Conservation (phyloP, 441 rosid species). For the Codiaeum variegatum region DNA sequence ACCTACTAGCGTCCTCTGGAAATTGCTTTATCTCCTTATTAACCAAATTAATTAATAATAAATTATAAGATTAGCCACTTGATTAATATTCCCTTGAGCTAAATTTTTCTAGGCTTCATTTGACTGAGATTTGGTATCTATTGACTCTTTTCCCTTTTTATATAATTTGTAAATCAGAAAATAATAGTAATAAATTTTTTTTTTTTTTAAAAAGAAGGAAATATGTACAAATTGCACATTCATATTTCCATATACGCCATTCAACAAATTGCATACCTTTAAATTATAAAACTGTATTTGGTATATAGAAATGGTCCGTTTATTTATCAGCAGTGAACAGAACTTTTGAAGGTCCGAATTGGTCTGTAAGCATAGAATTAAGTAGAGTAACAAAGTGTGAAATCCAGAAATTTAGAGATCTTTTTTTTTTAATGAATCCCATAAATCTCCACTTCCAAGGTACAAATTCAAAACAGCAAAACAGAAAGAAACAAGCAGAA, state of each 20-base stretch:
- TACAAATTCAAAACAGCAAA: neutral
- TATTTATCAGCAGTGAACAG: too few relatives aligned
- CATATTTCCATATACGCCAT: neutral
- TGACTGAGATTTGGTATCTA: constrained; percentile 2
- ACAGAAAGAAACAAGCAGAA: too few relatives aligned
- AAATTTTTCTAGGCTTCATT: neutral
- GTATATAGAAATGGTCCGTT: too few relatives aligned
- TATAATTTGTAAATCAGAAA: neutral
- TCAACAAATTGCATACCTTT: too few relatives aligned
- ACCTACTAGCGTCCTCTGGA: neutral
- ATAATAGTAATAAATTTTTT: too few relatives aligned
- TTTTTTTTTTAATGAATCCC: neutral
- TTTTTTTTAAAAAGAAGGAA: too few relatives aligned
- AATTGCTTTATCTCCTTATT: neutral
- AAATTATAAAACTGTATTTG: too few relatives aligned
- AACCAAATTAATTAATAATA: neutral
- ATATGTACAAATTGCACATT: neutral
- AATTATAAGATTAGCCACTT: neutral
- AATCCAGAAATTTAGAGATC: neutral
- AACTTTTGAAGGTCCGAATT: too few relatives aligned
- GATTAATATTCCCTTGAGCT: constrained; percentile 5
- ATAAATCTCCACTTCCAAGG: neutral
- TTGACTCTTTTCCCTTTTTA: neutral
- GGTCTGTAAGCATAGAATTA: too few relatives aligned
- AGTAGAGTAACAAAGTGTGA: too few relatives aligned